Percentiles rank a stretch among this genome's conserved stretches.
These are phyloP conservation scores for Pontederia paniculata DNA, from an alignment of 176 grass and related monocot genomes.

Conservation along the genomic window DNA sequence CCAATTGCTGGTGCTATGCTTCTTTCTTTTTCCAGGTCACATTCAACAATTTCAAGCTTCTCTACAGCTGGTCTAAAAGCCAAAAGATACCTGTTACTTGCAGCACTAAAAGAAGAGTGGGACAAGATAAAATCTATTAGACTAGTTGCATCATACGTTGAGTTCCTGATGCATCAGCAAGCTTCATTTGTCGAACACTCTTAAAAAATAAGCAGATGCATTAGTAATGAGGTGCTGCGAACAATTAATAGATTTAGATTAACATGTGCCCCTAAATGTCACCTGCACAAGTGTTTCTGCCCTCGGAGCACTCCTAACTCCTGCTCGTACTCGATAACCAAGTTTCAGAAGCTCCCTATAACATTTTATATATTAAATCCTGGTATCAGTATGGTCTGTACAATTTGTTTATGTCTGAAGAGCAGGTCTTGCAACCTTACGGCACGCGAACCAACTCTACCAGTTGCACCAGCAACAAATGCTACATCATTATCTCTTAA, in stretches of 20 bases:
- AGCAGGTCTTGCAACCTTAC: slow-evolving; percentile 10
- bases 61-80: slow-evolving; percentile 47
- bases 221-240: background rate
- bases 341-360: slow-evolving; percentile 73
- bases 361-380: background rate
- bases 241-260: background rate
- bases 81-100: slow-evolving; percentile 26
- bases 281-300: slow-evolving; percentile 55
- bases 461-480: slow-evolving; percentile 43
- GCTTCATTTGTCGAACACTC: slow-evolving; percentile 62
- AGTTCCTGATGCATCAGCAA: slow-evolving; percentile 19
- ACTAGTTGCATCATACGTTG: slow-evolving; percentile 32
- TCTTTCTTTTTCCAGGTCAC: slow-evolving; percentile 63
- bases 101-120: background rate
- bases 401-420: background rate
- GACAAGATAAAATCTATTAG: slow-evolving; percentile 1
- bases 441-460: slow-evolving; percentile 42
- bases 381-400: no score
- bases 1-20: slow-evolving; percentile 46
- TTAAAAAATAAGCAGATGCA: slow-evolving; percentile 14
- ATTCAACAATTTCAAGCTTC: slow-evolving; percentile 78
- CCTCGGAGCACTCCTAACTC: slow-evolving; percentile 49
- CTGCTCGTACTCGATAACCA: slow-evolving; percentile 71
- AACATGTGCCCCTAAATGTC: background rate
- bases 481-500: slow-evolving; percentile 28